Evolutionary conservation across 2,329 filamentous ascomycete genomes (phyloP).

Genomic region (Pleurostoma richardsiae): DNA sequence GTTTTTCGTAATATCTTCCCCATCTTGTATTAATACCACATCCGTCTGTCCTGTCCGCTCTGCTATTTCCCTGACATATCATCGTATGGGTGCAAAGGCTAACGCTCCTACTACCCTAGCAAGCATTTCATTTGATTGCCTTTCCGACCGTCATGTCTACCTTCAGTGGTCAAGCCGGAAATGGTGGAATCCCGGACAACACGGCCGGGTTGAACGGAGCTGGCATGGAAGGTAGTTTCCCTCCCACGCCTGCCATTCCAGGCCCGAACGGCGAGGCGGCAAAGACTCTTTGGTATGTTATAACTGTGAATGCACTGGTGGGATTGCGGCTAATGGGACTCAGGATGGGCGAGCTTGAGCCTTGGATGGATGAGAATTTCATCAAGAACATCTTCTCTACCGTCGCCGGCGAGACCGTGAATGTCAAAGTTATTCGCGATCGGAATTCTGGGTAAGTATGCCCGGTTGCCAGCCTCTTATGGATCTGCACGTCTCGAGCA

Average conservation of each 20-base stretch:
- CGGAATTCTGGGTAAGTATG: conserved; percentile 87
- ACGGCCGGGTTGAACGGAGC: conserved; percentile 21
- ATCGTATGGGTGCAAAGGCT: too few relatives aligned
- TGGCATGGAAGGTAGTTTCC: conserved; percentile 15
- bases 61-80: too few relatives aligned
- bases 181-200: conserved; percentile 12
- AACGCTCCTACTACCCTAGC: too few relatives aligned
- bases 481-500: too few relatives aligned
- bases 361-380: conserved; percentile 99
- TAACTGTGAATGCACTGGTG: too few relatives aligned
- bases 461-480: neutral
- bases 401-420: conserved; percentile 87
- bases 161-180: conserved; percentile 9
- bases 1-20: too few relatives aligned
- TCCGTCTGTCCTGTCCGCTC: too few relatives aligned
- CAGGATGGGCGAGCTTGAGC: conserved; percentile 98
- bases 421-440: conserved; percentile 99
- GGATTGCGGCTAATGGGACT: too few relatives aligned
- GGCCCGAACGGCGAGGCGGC: conserved; percentile 34
- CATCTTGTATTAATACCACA: too few relatives aligned
- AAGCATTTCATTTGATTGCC: too few relatives aligned
- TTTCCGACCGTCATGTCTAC: conserved; percentile 8
- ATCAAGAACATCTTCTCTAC: conserved; percentile 88
- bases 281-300: conserved; percentile 53
- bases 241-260: conserved; percentile 10